Conservation (phyloP, 2,329 filamentous ascomycete genomes). For the Aspergillus oerlinghausenensis region DNA sequence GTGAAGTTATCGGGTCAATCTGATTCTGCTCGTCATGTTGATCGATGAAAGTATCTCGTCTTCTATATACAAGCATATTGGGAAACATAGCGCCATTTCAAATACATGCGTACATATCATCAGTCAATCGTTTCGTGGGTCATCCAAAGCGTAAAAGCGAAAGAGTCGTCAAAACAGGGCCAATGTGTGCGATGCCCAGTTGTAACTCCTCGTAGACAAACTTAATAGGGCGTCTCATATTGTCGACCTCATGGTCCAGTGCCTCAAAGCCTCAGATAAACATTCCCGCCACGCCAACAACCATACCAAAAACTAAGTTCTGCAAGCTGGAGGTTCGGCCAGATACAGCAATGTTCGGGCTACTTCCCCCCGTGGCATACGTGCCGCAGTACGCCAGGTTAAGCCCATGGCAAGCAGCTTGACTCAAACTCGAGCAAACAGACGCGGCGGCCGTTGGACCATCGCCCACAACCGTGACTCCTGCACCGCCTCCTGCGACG, state of each 20-base stretch:
- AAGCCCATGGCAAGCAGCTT: constrained; percentile 46
- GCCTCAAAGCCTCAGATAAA: constrained; percentile 25
- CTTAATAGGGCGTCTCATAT: background rate
- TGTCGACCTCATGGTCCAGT: constrained; percentile 10
- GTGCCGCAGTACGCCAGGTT: constrained; percentile 43
- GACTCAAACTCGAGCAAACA: constrained; percentile 45
- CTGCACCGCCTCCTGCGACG: constrained; percentile 45
- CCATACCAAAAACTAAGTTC: constrained; percentile 38
- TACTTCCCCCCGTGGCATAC: constrained; percentile 20
- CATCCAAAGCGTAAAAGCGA: background rate
- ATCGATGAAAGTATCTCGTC: background rate
- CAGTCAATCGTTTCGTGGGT: background rate
- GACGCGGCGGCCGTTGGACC: constrained; percentile 40
- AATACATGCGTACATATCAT: constrained; percentile 3
- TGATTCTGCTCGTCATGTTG: background rate
- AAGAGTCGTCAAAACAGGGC: constrained; percentile 7
- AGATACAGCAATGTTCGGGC: constrained; percentile 24
- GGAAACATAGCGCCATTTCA: background rate
- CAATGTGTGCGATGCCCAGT: background rate
- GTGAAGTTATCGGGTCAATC: background rate
- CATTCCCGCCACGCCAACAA: constrained; percentile 45
- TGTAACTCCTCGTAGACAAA: background rate
- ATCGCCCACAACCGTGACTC: constrained; percentile 45
- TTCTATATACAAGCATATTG: background rate
- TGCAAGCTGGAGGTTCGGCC: constrained; percentile 37